phyloP scores from a whole-genome alignment of 2,329 filamentous ascomycete species.

The Fusarium falciforme region DNA sequence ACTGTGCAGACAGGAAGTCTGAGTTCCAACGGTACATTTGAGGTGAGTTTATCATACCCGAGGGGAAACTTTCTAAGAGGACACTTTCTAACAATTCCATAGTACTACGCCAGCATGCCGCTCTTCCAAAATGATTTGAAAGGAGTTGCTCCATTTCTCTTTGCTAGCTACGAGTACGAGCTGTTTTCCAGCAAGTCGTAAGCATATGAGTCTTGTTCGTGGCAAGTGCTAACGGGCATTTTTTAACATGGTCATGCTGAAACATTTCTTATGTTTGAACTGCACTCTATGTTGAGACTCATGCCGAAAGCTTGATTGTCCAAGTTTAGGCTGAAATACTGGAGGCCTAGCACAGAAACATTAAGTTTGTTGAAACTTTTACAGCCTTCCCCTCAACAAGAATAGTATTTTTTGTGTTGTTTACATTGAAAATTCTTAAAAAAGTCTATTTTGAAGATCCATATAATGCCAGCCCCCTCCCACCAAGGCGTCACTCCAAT shows the following conservation, averaged over 20 bases:
- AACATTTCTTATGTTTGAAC: neutral
- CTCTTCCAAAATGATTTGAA: conserved; percentile 43
- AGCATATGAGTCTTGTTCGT: neutral
- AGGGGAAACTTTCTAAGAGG: too few relatives aligned
- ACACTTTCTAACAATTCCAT: conserved; percentile 4
- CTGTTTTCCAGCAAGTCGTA: neutral
- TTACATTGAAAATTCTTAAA: neutral
- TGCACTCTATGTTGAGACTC: neutral
- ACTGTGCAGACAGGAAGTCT: conserved; percentile 24
- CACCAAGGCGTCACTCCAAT: neutral
- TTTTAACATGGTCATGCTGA: neutral
- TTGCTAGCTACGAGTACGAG: conserved; percentile 41
- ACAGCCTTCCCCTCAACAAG: neutral
- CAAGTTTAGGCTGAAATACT: neutral
- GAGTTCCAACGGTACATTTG: conserved; percentile 28
- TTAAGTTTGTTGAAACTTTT: neutral
- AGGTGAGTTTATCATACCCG: conserved; percentile 1
- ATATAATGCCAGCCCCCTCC: neutral
- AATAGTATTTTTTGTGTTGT: neutral
- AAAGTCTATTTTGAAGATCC: neutral
- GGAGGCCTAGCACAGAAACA: neutral
- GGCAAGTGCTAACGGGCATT: neutral
- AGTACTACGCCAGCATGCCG: conserved; percentile 42
- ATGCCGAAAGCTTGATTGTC: neutral
- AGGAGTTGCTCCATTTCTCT: conserved; percentile 40